Percentiles rank a stretch among this genome's conserved stretches.
Conservation (phyloP, 768 basidiomycete species). For the Gloeopeniophorella convolvens region DNA sequence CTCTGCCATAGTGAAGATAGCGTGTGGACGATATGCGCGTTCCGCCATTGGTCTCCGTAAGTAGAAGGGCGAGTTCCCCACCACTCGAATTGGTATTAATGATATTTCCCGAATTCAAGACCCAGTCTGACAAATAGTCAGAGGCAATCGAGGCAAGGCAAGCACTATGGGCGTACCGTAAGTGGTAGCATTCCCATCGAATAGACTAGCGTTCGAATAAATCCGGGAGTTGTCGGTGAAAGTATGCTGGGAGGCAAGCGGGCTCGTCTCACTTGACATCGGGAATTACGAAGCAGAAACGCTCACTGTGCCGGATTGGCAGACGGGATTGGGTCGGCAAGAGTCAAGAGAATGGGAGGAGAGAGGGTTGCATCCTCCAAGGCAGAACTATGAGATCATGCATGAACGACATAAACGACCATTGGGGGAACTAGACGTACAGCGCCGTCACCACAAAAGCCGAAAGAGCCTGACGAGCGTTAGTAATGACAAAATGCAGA, state of each 20-base stretch:
- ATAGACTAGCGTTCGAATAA: conserved; percentile 56
- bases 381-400: conserved; percentile 51
- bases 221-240: conserved; percentile 63
- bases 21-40: conserved; percentile 74
- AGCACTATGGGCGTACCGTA: conserved; percentile 41
- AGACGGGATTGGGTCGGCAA: conserved; percentile 68
- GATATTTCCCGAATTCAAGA: conserved; percentile 59
- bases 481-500: conserved; percentile 1
- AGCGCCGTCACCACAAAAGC: conserved; percentile 43
- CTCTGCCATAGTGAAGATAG: conserved; percentile 75
- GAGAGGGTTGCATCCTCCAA: conserved; percentile 84
- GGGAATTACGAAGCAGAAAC: conserved; percentile 2
- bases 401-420: too few species aligned
- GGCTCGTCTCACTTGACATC: neutral
- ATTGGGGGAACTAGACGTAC: too few species aligned
- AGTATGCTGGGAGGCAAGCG: conserved; percentile 38
- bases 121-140: conserved; percentile 47
- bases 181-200: conserved; percentile 65
- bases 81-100: conserved; percentile 55
- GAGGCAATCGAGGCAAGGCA: neutral
- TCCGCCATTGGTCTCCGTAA: conserved; percentile 68
- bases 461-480: conserved; percentile 39
- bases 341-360: conserved; percentile 56
- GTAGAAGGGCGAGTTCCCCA: conserved; percentile 59
- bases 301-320: conserved; percentile 53